These are phyloP conservation scores for Novymonas esmeraldas DNA, from an alignment of 208 protist species.

Conservation along the genomic window DNA sequence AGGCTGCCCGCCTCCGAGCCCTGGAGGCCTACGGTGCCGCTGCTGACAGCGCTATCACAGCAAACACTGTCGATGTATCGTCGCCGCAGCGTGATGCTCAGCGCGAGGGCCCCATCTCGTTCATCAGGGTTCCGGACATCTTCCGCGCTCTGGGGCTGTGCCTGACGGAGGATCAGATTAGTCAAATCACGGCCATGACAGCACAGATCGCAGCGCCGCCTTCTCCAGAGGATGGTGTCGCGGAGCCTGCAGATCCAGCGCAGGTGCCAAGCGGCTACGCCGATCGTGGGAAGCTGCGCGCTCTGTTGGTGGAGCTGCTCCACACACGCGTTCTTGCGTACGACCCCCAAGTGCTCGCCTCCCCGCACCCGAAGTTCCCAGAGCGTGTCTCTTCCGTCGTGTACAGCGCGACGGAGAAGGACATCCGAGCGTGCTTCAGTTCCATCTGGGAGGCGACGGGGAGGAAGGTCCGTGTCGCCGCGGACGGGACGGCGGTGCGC, in stretches of 20 bases:
- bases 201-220: background rate
- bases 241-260: background rate
- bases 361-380: conserved; percentile 25
- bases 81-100: background rate
- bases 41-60: conserved; percentile 24
- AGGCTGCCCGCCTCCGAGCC: conserved; percentile 15
- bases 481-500: background rate
- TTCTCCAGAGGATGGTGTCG: background rate
- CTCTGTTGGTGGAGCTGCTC: conserved; percentile 26
- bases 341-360: conserved; percentile 28
- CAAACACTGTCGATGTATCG: conserved; percentile 1
- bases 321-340: conserved; percentile 30
- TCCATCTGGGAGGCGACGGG: conserved; percentile 26
- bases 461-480: background rate
- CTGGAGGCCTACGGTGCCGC: conserved; percentile 5
- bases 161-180: conserved; percentile 49
- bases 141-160: conserved; percentile 51
- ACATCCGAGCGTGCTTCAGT: conserved; percentile 25
- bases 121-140: conserved; percentile 49
- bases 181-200: conserved; percentile 29
- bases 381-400: conserved; percentile 23
- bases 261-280: background rate
- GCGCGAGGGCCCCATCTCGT: conserved; percentile 9
- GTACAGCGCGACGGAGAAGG: conserved; percentile 16
- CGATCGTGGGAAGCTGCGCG: conserved; percentile 22